Percentiles rank a stretch among this genome's conserved stretches.
Evolutionary conservation across 768 basidiomycete species (phyloP).

Genomic region (Rhizopogon vesiculosus): DNA sequence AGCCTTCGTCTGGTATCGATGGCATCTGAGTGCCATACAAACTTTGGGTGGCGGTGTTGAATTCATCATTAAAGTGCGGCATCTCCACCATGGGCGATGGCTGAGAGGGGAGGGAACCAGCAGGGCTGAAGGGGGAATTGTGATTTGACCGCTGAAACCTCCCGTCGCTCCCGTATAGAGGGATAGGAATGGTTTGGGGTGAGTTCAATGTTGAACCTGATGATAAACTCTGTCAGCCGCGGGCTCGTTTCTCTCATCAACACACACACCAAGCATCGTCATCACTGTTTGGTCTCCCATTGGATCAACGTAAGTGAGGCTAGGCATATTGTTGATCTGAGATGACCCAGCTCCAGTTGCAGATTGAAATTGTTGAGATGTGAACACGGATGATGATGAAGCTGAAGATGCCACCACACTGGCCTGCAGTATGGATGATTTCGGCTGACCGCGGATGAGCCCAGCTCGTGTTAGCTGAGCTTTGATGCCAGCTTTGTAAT

Average conservation of each 20-base stretch:
- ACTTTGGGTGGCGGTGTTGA: constrained; percentile 29
- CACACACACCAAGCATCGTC: constrained; percentile 24
- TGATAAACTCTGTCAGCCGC: constrained; percentile 8
- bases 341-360: constrained; percentile 15
- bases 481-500: constrained; percentile 82
- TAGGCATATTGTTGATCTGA: constrained; percentile 15
- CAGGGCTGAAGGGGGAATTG: constrained; percentile 30
- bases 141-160: constrained; percentile 21
- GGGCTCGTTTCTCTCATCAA: not conserved
- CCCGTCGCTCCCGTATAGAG: constrained; percentile 19
- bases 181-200: constrained; percentile 23
- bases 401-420: constrained; percentile 14
- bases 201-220: constrained; percentile 24
- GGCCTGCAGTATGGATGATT: constrained; percentile 46
- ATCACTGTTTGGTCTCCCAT: constrained; percentile 17
- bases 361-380: constrained; percentile 24
- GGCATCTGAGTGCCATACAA: constrained; percentile 22
- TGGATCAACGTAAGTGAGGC: constrained; percentile 18
- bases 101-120: constrained; percentile 28
- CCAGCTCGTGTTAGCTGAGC: constrained; percentile 72
- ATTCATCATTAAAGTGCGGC: constrained; percentile 27
- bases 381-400: constrained; percentile 31
- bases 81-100: constrained; percentile 27
- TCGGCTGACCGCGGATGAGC: constrained; percentile 79
- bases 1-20: constrained; percentile 32